A percentile compares a stretch with the other conserved stretches of the same genome.
Conservation (phyloP, 78 protist species). For the Dictyostelium discoideum region dicty_2.7 NC_007091.3:1851501-1852000, state of each 20-base stretch:
- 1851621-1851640: slow-evolving; percentile 65
- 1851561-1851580: slow-evolving; percentile 23
- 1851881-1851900: neutral
- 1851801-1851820: neutral
- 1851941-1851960: neutral
- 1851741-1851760: slow-evolving; percentile 37
- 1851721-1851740: slow-evolving; percentile 55
- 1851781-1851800: slow-evolving; percentile 77
- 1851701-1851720: slow-evolving; percentile 60
- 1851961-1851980: neutral
- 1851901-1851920: neutral
- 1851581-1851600: slow-evolving; percentile 77
- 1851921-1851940: neutral
- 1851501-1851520: slow-evolving; percentile 49
- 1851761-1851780: slow-evolving; percentile 74
- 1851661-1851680: slow-evolving; percentile 55
- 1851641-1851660: slow-evolving; percentile 71
- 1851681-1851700: slow-evolving; percentile 27
- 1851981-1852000: neutral
- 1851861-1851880: neutral
- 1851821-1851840: neutral
- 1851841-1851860: neutral
- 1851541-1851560: slow-evolving; percentile 38
- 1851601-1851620: slow-evolving; percentile 36
- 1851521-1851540: slow-evolving; percentile 25